A percentile compares a stretch with the other conserved stretches of the same genome.
These are phyloP conservation scores for Pichia sorboxylosa DNA, from an alignment of 1,139 yeast species.

Conservation along the genomic window DNA sequence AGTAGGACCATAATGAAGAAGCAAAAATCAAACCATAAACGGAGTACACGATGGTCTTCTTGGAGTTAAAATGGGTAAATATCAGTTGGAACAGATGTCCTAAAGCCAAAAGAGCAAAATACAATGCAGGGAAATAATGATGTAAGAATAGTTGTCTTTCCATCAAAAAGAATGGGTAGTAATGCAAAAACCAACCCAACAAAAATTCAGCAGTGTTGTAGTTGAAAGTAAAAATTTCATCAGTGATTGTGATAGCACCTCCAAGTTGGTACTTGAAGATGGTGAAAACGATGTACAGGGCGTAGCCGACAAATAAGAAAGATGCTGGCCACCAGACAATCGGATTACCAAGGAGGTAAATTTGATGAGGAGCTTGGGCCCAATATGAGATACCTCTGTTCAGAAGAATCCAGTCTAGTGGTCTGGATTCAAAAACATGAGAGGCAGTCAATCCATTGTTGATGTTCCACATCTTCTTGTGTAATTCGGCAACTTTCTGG, in stretches of 20 bases:
- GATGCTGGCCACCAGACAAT: slow-evolving; percentile 85
- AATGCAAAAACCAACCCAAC: slow-evolving; percentile 78
- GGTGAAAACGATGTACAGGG: slow-evolving; percentile 40
- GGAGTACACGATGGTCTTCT: slow-evolving; percentile 32
- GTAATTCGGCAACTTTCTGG: slow-evolving; percentile 66
- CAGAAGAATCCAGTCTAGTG: slow-evolving; percentile 81
- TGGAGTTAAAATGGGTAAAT: slow-evolving; percentile 36
- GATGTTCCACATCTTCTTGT: slow-evolving; percentile 83
- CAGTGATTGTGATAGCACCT: slow-evolving; percentile 29
- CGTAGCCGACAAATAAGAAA: slow-evolving; percentile 42
- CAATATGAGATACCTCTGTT: slow-evolving; percentile 92
- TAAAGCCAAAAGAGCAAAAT: slow-evolving; percentile 75
- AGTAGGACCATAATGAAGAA: slow-evolving; percentile 44
- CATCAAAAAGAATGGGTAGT: slow-evolving; percentile 83
- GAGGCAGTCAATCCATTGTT: slow-evolving; percentile 76
- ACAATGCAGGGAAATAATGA: slow-evolving; percentile 84
- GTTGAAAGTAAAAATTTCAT: slow-evolving; percentile 60
- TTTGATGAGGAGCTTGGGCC: slow-evolving; percentile 54
- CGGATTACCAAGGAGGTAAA: slow-evolving; percentile 85
- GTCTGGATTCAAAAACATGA: slow-evolving; percentile 82
- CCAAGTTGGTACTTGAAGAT: slow-evolving; percentile 74
- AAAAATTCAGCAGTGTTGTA: slow-evolving; percentile 55
- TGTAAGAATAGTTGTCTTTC: slow-evolving; percentile 88
- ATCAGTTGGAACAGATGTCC: slow-evolving; percentile 73
- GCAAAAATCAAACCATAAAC: slow-evolving; percentile 38